Conservation (phyloP, 306 rosid genomes). For the Acmispon strigosus region DNA sequence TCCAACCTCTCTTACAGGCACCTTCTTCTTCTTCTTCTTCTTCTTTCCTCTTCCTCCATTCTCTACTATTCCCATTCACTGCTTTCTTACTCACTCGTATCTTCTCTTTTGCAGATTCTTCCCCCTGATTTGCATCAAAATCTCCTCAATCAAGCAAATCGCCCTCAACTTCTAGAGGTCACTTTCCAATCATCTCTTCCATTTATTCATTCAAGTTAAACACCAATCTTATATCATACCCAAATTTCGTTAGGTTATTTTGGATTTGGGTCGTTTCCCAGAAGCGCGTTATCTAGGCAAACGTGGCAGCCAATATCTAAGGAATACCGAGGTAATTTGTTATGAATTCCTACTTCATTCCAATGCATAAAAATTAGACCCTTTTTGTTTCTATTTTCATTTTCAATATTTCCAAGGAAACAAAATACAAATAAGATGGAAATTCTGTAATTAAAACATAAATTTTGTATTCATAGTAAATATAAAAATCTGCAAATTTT, state of each 20-base stretch:
- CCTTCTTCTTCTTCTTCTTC: too few relatives aligned
- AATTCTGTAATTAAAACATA: too few relatives aligned
- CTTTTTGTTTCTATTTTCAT: too few relatives aligned
- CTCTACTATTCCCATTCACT: neutral
- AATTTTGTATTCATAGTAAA: too few relatives aligned
- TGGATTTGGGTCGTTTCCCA: constrained; percentile 65
- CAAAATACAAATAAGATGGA: too few relatives aligned
- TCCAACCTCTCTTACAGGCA: constrained; percentile 47
- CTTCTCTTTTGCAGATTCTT: constrained; percentile 38
- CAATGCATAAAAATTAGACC: neutral
- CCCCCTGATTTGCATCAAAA: constrained; percentile 52
- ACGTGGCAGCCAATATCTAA: constrained; percentile 36
- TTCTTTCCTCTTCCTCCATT: too few relatives aligned
- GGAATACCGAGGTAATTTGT: constrained; percentile 41
- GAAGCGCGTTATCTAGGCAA: constrained; percentile 60
- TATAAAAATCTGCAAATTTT: neutral
- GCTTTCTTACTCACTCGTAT: neutral
- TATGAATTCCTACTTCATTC: neutral
- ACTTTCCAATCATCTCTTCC: neutral
- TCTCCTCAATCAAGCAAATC: constrained; percentile 42
- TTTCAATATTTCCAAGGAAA: too few relatives aligned
- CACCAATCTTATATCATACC: neutral
- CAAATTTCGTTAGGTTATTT: constrained; percentile 34
- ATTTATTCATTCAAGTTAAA: neutral
- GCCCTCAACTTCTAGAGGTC: constrained; percentile 51